Base-by-base conservation (phyloP, 2,329 filamentous ascomycete genomes). In the Seiridium unicorne region DNA sequence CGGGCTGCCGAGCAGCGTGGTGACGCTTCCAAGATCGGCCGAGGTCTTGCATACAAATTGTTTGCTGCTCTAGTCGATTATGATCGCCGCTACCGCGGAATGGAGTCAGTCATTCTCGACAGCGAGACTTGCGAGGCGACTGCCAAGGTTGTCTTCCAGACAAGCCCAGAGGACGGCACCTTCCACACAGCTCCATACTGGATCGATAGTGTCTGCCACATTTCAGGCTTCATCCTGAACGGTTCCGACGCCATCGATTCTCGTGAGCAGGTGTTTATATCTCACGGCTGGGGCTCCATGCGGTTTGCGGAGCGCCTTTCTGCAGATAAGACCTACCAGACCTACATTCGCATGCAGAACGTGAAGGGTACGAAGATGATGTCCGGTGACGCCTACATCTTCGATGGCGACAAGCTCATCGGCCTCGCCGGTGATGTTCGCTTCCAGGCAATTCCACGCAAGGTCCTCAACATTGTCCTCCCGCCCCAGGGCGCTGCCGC, bases 41-140 rank as follows among this genome's bases (percentile, higher is more conserved):
- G 89, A 34, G 89, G 89, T 40, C 85, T 93, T 77, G 88, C 89
- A 11, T 95, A 95, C 82, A 93, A 93, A 76, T 82, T 86, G 1
- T 85, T 86, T 66, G 67, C 73, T 9, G 79, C 82, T 47, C 73
- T 87, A 0, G 85, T 87, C 5, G 82, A 86, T 66, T 88, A 87
- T 63, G 75, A 79, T 13, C 71, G 69, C 7, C 76, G 77, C 44
- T 88, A 84, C 69, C 78, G 77, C 57, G 85, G 84, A 32, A 86
- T 87, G 75, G 79, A 86, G 44, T 82, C 85, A 58, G 83, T 88
- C 5, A 79, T 87, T 42, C 74, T 88, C 5, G 75, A 81, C 66
- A 82, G 79, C 64, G 76, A 84, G 13, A 80, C 81, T 35, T 77
- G 78, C 47, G 80, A 82, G 38, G 77, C 84, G 36, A 82, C 89